Evolutionary conservation across 176 grass and related monocot genomes (phyloP).

Genomic region (Eleusine coracana): DNA sequence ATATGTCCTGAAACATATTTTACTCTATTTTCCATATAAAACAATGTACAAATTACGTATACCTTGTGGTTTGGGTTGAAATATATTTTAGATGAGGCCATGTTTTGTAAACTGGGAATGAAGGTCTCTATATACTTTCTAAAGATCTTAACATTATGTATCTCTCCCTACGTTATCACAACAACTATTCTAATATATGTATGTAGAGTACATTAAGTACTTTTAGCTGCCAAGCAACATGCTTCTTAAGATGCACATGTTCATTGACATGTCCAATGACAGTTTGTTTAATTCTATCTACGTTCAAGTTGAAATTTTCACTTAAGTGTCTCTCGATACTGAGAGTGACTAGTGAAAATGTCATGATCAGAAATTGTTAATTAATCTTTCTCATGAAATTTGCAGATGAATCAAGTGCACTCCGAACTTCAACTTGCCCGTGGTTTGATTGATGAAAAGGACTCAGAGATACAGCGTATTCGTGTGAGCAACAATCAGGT

Average conservation of each 20-base stretch:
- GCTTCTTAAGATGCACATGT: background rate
- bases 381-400: background rate
- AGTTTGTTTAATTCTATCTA: conserved; percentile 18
- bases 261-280: background rate
- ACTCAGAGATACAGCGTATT: conserved; percentile 79
- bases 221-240: background rate
- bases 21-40: conserved; percentile 5
- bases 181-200: background rate
- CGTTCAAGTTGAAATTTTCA: background rate
- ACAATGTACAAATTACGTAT: background rate
- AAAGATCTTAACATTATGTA: background rate
- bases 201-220: background rate
- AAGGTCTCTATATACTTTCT: background rate
- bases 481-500: conserved; percentile 86
- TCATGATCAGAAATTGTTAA: background rate
- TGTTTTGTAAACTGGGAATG: background rate
- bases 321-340: background rate
- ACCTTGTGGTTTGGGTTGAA: background rate
- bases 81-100: background rate
- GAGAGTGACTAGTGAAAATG: background rate
- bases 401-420: conserved; percentile 97
- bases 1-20: conserved; percentile 21
- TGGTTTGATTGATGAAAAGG: conserved; percentile 80
- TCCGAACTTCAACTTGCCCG: conserved; percentile 88
- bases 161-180: conserved; percentile 10